Percentiles rank a stretch among this genome's conserved stretches.
phyloP scores from a whole-genome alignment of 345 rosid species.

The Diplotaxis tenuifolia region DNA sequence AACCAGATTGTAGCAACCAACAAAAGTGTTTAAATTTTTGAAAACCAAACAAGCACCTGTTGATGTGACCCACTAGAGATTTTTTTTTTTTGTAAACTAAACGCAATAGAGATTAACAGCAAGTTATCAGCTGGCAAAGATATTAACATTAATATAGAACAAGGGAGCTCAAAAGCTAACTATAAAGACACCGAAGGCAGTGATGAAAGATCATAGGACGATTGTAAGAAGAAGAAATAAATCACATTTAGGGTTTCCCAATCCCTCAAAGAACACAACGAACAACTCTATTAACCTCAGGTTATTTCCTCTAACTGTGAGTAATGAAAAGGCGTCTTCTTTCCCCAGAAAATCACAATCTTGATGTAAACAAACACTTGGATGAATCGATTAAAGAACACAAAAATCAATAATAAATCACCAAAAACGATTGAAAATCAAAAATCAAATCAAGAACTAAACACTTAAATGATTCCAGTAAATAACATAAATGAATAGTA shows the following conservation, averaged over 20 bases:
- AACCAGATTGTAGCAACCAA: conserved; percentile 42
- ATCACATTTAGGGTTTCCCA: conserved; percentile 33
- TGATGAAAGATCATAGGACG: not conserved
- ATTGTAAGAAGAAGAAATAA: not conserved
- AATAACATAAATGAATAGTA: not conserved
- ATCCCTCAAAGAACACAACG: conserved; percentile 27
- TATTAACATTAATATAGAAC: conserved; percentile 14
- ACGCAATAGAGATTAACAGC: conserved; percentile 66
- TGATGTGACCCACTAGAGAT: conserved; percentile 96
- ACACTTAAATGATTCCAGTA: no score
- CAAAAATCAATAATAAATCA: not conserved
- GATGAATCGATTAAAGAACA: not conserved
- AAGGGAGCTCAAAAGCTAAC: conserved; percentile 2
- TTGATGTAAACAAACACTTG: not conserved
- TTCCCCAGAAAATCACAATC: conserved; percentile 23
- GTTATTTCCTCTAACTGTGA: conserved; percentile 42
- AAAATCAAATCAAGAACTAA: no score
- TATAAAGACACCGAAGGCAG: not conserved
- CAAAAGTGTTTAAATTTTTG: not conserved
- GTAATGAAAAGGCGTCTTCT: conserved; percentile 28
- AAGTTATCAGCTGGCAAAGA: conserved; percentile 59
- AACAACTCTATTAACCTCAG: conserved; percentile 40
- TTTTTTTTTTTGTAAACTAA: no score
- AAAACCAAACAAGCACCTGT: conserved; percentile 57
- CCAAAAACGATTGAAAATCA: no score